These are phyloP conservation scores for Betula pendula DNA, from an alignment of 306 rosid species.

Conservation along the genomic window DNA sequence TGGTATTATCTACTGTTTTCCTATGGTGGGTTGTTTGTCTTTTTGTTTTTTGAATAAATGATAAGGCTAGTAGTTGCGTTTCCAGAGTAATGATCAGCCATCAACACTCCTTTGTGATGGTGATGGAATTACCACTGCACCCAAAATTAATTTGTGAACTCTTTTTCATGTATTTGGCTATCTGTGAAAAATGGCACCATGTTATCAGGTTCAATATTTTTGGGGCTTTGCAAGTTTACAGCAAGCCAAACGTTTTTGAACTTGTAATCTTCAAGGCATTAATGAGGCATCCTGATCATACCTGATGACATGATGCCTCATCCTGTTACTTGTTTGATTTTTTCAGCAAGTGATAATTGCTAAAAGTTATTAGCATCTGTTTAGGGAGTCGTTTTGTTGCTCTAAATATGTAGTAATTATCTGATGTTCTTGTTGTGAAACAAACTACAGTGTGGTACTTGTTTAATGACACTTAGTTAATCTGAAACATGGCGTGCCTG, in stretches of 20 bases:
- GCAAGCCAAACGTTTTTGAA: not conserved
- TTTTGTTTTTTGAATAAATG: not conserved
- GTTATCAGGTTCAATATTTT: not conserved
- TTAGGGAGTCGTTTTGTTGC: not conserved
- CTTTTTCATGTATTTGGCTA: not conserved
- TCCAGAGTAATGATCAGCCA: not conserved
- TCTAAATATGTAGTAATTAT: not conserved
- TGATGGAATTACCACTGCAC: not conserved
- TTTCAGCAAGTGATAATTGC: not conserved
- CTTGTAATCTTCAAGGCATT: not conserved
- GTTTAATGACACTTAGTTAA: not conserved
- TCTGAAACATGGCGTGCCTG: not conserved
- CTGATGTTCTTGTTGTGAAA: not conserved
- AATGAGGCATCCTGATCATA: not conserved
- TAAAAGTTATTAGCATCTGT: not conserved
- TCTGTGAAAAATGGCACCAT: not conserved
- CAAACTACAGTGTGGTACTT: not conserved
- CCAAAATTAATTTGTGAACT: not conserved
- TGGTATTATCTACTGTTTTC: constrained; percentile 1
- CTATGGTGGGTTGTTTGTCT: not conserved
- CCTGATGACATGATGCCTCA: not conserved
- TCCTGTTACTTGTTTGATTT: constrained; percentile 12
- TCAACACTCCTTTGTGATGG: not conserved
- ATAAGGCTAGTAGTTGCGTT: not conserved
- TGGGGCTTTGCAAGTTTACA: not conserved